Conservation (phyloP, 169 alveolate genomes). For the Besnoitia besnoiti region DNA sequence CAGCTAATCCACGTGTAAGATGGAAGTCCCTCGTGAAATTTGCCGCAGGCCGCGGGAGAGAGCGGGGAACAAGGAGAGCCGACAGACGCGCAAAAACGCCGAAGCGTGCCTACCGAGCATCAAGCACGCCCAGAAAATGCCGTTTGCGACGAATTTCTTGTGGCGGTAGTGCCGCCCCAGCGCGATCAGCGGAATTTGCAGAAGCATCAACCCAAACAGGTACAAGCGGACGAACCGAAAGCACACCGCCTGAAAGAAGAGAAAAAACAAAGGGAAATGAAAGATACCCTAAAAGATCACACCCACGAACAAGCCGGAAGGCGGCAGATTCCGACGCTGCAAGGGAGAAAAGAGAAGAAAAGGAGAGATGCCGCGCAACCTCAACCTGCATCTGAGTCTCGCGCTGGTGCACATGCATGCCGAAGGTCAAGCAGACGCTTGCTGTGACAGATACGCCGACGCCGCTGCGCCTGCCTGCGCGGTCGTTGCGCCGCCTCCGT, state of each 20-base stretch:
- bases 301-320: background rate
- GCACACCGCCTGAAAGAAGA: constrained; percentile 66
- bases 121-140: constrained; percentile 69
- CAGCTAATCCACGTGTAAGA: too few relatives aligned
- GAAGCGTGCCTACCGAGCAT: constrained; percentile 57
- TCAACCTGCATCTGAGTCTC: too few relatives aligned
- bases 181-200: constrained; percentile 70
- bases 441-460: too few relatives aligned
- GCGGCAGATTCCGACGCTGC: background rate
- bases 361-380: too few relatives aligned
- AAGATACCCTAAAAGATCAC: background rate
- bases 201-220: constrained; percentile 66
- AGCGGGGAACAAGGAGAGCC: background rate
- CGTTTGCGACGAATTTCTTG: constrained; percentile 48
- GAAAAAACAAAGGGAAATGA: background rate
- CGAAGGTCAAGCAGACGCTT: too few relatives aligned
- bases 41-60: background rate
- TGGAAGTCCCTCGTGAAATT: too few relatives aligned
- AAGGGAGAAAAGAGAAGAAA: background rate
- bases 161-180: constrained; percentile 61
- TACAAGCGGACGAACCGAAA: constrained; percentile 66
- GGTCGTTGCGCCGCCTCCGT: too few relatives aligned
- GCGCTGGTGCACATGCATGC: too few relatives aligned
- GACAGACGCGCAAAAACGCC: background rate
- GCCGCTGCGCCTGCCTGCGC: too few relatives aligned